Evolutionary conservation across 192 early-diverging fungal species (phyloP), one percentile per base, ranked within the genome.

Genomic region (Coemansia sp.): DNA sequence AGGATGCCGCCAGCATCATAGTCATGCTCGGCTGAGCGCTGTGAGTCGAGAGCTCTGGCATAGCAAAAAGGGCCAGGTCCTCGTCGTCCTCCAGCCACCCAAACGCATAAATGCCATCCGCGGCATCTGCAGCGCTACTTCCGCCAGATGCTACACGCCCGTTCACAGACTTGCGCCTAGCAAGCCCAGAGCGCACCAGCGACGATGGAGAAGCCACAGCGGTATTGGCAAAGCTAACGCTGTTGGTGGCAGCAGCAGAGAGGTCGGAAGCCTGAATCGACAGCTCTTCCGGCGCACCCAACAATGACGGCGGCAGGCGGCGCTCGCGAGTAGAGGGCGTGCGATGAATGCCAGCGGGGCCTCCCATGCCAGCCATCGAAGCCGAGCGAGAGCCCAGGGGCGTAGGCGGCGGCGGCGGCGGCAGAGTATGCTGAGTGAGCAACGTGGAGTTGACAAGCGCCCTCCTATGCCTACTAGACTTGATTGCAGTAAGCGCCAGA

Each of bases 21-120:
- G 72, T 73, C 66, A 73, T 56, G 48, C 63, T 79, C 1, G 60
- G 72, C 39, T 46, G 71, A 26, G 63, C 62, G 18, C 45, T 42
- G 26, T 59, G 58, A 7, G 51, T 58, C 24, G 46, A 35, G 26
- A 81, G 55, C 36, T 64, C 66, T 0, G 79, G 74, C 59, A 76
- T 76, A 7, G 79, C 63, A 73, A 82, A 82, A 53, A 82, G 51
- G 18, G 63, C 56, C 60, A 82, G 46, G 36, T 82, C 79, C 34
- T 76, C 74, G 10, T 70, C 74, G 62, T 76, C 74, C 51, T 82
- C 79, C 26, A 82, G 64, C 79, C 79, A 82, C 7, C 63, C 79
- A 50, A 82, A 82, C 28, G 71, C 71, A 43, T 82, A 82, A 0
- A 55, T 74, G 24, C 66, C 36, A 6, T 70, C 70, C 42, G 64